Evolutionary conservation across 164 flowering plant species (phyloP), one percentile per base, ranked within the genome.

Genomic region (Vitis rotundifolia): DNA sequence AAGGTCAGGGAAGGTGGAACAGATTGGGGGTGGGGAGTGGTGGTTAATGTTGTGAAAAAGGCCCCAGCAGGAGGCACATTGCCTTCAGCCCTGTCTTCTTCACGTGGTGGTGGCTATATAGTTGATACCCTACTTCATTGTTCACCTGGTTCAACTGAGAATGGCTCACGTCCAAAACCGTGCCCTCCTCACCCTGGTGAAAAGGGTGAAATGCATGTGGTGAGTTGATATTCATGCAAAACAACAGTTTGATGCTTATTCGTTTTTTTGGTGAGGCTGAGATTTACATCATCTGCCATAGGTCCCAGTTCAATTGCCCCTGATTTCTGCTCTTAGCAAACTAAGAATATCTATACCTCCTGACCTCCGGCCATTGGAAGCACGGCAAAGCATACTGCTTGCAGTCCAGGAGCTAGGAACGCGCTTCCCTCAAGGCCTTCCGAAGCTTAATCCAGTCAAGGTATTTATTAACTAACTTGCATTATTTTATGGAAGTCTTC

Each of bases 11-110:
- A 93, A 82, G 99, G 99, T 78, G 90, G 88, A 61, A 95, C 95
- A 44, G 99, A 95, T 65, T 95, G 98, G 98, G 99, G 98, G 51
- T 95, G 99, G 98, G 97, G 98, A 15, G 97, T 95, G 74, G 98
- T 93, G 31, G 97, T 95, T 50, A 93, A 90, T 85, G 97, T 93
- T 73, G 84, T 93, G 58, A 95, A 87, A 71, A 90, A 81, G 76
- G 87, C 91, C 18, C 53, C 93, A 11, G 64, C 88, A 65, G 84
- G 87, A 18, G 82, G 87, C 47, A 59, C 82, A 51, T 64, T 86
- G 79, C 86, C 92, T 37, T 71, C 85, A 61, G 61, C 82, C 48
- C 58, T 77, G 68, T 68, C 87, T 68, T 68, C 84, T 62, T 75
- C 87, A 50, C 88, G 85, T 19, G 88, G 93, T 72, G 84, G 90